Evolutionary conservation across 2,329 filamentous ascomycete species (phyloP).

Genomic region (Ilyonectria sp.): DNA sequence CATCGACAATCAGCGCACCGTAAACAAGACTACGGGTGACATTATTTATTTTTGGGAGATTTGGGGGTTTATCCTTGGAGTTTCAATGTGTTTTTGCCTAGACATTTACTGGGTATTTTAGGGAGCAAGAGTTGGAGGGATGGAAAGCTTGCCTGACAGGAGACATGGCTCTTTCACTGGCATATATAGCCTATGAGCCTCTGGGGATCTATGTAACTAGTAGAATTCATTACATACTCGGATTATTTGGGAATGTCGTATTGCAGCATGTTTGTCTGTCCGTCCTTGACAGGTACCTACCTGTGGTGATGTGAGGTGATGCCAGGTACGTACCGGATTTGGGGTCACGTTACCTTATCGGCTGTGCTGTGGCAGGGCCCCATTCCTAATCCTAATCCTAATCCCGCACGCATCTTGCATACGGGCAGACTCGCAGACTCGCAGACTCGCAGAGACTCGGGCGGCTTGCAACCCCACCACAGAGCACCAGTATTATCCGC

Average conservation of each 20-base stretch:
- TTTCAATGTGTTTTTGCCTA: constrained; percentile 31
- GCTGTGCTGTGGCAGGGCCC: neutral
- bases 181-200: constrained; percentile 4
- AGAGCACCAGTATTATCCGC: constrained; percentile 26
- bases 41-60: constrained; percentile 1
- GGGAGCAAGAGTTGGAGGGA: constrained; percentile 19
- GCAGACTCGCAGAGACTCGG: constrained; percentile 22
- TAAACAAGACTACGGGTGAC: constrained; percentile 23
- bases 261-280: too few relatives aligned
- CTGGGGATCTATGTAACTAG: constrained; percentile 3
- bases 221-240: constrained; percentile 3
- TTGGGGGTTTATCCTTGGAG: constrained; percentile 26
- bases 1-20: constrained; percentile 52
- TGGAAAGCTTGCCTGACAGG: neutral
- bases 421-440: constrained; percentile 4
- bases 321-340: constrained; percentile 24
- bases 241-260: neutral
- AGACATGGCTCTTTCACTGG: constrained; percentile 12
- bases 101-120: constrained; percentile 22
- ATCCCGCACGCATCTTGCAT: constrained; percentile 11
- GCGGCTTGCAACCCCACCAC: constrained; percentile 33
- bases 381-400: constrained; percentile 26
- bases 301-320: constrained; percentile 14
- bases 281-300: too few relatives aligned
- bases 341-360: constrained; percentile 47